phyloP scores from a whole-genome alignment of 73 alveolate species.

The Uronychia setigera region DNA sequence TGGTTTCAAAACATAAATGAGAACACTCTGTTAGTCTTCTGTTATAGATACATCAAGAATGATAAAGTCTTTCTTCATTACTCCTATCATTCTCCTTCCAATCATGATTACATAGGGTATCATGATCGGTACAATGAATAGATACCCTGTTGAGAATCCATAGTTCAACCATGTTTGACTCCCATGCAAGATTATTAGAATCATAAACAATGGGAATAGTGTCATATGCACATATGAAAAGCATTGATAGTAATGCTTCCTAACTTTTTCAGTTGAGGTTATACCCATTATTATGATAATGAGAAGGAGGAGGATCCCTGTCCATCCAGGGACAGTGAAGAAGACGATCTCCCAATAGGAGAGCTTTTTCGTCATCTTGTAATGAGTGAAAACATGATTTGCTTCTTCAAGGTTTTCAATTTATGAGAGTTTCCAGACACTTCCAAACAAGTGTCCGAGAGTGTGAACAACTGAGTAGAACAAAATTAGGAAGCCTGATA shows the following conservation, averaged over 20 bases:
- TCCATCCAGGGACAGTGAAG: slow-evolving; percentile 24
- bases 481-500: slow-evolving; percentile 22
- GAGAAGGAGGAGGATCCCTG: slow-evolving; percentile 21
- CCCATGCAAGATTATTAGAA: slow-evolving; percentile 30
- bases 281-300: slow-evolving; percentile 22
- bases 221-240: slow-evolving; percentile 25
- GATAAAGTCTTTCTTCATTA: background rate
- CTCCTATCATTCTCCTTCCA: background rate
- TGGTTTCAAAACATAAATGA: slow-evolving; percentile 10
- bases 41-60: background rate
- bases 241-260: slow-evolving; percentile 2
- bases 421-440: background rate
- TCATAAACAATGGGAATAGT: slow-evolving; percentile 18
- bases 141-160: slow-evolving; percentile 37
- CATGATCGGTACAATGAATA: slow-evolving; percentile 1
- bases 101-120: background rate
- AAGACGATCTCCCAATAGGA: slow-evolving; percentile 18
- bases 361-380: background rate
- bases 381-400: slow-evolving; percentile 17
- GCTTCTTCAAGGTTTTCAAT: background rate
- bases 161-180: slow-evolving; percentile 28
- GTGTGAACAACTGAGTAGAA: slow-evolving; percentile 34
- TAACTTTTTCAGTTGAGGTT: slow-evolving; percentile 5
- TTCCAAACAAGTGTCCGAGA: slow-evolving; percentile 34
- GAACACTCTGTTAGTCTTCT: background rate